Percentiles rank a stretch among this genome's conserved stretches.
Conservation (phyloP, 345 rosid genomes). For the Gynandropsis gynandra region DNA sequence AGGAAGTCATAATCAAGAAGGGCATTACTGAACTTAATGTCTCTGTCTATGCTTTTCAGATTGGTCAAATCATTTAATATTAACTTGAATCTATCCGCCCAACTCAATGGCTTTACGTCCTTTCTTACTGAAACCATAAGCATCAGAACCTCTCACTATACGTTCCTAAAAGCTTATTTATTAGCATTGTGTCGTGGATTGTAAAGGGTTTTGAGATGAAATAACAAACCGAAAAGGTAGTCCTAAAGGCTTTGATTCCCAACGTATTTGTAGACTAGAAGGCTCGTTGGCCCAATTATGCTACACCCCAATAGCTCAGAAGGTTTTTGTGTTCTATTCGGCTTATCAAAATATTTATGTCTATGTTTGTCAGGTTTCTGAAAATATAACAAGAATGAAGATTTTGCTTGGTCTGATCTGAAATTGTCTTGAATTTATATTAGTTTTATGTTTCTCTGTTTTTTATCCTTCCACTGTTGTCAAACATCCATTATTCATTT, state of each 20-base stretch:
- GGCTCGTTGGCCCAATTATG: conserved; percentile 85
- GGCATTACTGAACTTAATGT: conserved; percentile 70
- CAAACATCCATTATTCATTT: too few species aligned
- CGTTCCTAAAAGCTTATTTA: too few species aligned
- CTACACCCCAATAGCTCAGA: conserved; percentile 78
- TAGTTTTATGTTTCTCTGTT: too few species aligned
- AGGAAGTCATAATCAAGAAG: conserved; percentile 60
- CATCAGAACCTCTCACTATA: too few species aligned
- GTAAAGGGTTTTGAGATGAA: conserved; percentile 5
- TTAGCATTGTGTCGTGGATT: too few species aligned
- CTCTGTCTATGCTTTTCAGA: conserved; percentile 79
- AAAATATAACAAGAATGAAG: too few species aligned
- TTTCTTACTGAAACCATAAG: conserved; percentile 36
- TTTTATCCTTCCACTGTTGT: too few species aligned
- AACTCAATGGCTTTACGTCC: conserved; percentile 38
- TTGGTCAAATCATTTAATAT: conserved; percentile 49
- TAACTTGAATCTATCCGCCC: conserved; percentile 51
- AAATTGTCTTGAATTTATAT: too few species aligned
- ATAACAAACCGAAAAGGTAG: conserved; percentile 44
- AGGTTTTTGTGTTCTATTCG: conserved; percentile 73
- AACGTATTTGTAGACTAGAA: conserved; percentile 73
- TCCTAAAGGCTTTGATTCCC: conserved; percentile 74
- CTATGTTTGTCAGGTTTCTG: too few species aligned
- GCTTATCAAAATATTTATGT: conserved; percentile 68
- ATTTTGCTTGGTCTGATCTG: too few species aligned